phyloP scores from a whole-genome alignment of 345 rosid species.

The Acer campestre region DNA sequence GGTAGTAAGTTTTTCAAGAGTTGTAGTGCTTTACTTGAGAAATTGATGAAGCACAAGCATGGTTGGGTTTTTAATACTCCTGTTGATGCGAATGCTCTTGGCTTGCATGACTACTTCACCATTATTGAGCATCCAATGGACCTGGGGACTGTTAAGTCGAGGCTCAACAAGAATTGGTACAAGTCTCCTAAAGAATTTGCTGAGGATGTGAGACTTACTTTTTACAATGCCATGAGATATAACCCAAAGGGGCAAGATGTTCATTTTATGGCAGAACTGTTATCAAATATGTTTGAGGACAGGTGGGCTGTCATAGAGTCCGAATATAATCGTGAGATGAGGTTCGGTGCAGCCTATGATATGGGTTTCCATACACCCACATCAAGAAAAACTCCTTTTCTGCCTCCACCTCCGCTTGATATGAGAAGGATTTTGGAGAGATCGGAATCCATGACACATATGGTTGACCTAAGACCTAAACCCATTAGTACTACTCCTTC shows the following conservation, averaged over 20 bases:
- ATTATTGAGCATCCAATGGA: slow-evolving; percentile 95
- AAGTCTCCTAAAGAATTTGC: slow-evolving; percentile 93
- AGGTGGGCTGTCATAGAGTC: slow-evolving; percentile 83
- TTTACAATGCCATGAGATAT: slow-evolving; percentile 91
- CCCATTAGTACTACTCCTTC: slow-evolving; percentile 71
- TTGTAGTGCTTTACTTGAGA: slow-evolving; percentile 80
- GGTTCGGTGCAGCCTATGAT: slow-evolving; percentile 56
- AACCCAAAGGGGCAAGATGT: slow-evolving; percentile 99
- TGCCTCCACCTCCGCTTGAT: slow-evolving; percentile 69
- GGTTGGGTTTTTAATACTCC: slow-evolving; percentile 98
- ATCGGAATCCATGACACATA: slow-evolving; percentile 66
- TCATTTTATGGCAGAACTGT: slow-evolving; percentile 79
- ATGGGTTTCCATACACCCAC: slow-evolving; percentile 56
- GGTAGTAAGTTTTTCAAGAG: slow-evolving; percentile 65
- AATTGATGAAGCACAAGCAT: slow-evolving; percentile 90
- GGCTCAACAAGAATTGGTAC: slow-evolving; percentile 74
- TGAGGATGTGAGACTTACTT: slow-evolving; percentile 98
- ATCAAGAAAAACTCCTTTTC: slow-evolving; percentile 59
- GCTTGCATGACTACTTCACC: slow-evolving; percentile 81
- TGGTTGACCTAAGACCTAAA: slow-evolving; percentile 50
- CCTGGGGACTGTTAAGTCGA: slow-evolving; percentile 83
- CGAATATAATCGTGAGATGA: slow-evolving; percentile 72
- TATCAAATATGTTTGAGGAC: slow-evolving; percentile 77
- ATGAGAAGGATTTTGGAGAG: slow-evolving; percentile 79
- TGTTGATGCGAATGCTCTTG: slow-evolving; percentile 78